Evolutionary conservation across 1,284 basidiomycete genomes (phyloP).

Genomic region (Trichosporon sp.): DNA sequence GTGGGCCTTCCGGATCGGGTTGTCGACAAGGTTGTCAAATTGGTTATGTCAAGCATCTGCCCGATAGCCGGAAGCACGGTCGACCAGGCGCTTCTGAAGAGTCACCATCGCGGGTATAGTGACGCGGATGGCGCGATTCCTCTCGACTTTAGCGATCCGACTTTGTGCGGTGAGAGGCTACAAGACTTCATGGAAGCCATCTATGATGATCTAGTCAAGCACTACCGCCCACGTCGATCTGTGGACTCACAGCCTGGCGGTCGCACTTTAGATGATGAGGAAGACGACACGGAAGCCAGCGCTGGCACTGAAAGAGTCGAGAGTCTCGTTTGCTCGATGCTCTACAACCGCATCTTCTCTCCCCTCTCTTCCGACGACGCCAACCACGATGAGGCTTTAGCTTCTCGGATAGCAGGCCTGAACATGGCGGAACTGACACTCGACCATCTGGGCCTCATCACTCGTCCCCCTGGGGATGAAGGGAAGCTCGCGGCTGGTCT

Average conservation of each 20-base stretch:
- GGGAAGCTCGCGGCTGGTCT: conserved; percentile 67
- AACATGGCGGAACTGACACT: conserved; percentile 84
- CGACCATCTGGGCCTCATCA: conserved; percentile 79
- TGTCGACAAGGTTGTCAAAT: conserved; percentile 63
- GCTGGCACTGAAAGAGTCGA: conserved; percentile 71
- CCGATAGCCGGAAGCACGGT: conserved; percentile 27
- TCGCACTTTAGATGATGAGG: conserved; percentile 28
- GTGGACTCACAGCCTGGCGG: conserved; percentile 14
- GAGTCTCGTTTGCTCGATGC: conserved; percentile 66
- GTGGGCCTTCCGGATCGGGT: conserved; percentile 65
- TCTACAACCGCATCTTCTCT: conserved; percentile 72
- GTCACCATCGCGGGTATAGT: conserved; percentile 32
- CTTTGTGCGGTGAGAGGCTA: conserved; percentile 62
- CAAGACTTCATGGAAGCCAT: conserved; percentile 74
- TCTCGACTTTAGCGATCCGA: conserved; percentile 48
- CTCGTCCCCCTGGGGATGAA: conserved; percentile 59
- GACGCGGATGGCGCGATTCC: conserved; percentile 20
- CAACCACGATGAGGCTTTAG: conserved; percentile 81
- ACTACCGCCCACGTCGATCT: conserved; percentile 36
- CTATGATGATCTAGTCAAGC: conserved; percentile 61
- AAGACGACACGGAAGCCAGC: conserved; percentile 48
- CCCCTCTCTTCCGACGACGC: conserved; percentile 73
- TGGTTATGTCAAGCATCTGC: conserved; percentile 43
- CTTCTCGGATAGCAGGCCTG: conserved; percentile 83
- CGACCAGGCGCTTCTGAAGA: conserved; percentile 40